Conservation (phyloP, 306 rosid species). For the Astragalus glycyphyllos region DNA sequence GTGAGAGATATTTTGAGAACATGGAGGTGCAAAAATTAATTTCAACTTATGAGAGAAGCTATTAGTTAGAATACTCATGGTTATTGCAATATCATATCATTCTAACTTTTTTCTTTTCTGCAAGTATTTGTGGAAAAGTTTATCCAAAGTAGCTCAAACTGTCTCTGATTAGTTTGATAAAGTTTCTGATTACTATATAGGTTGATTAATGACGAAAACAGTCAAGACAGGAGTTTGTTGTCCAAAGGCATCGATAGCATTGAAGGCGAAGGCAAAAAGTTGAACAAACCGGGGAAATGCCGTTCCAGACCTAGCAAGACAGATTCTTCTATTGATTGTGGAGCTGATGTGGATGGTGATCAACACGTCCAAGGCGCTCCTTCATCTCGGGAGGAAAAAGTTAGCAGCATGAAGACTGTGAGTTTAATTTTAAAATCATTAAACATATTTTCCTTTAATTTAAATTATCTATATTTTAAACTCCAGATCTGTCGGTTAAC, state of each 20-base stretch:
- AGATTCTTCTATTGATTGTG: conserved; percentile 74
- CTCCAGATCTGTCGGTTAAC: not conserved
- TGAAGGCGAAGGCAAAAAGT: conserved; percentile 73
- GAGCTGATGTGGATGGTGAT: conserved; percentile 82
- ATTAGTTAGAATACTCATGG: no score
- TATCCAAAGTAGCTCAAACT: no score
- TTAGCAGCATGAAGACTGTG: conserved; percentile 97
- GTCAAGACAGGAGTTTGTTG: conserved; percentile 63
- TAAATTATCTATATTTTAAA: conserved; percentile 25
- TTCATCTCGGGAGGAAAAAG: conserved; percentile 92
- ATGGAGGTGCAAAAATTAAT: no score
- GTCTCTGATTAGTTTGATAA: no score
- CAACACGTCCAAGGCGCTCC: conserved; percentile 80
- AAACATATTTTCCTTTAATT: not conserved
- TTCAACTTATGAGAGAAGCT: no score
- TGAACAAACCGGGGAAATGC: conserved; percentile 66
- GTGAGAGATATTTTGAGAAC: no score
- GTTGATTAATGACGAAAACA: conserved; percentile 61
- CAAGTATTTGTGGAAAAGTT: no score
- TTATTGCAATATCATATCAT: no score
- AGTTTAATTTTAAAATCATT: conserved; percentile 43
- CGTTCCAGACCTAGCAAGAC: conserved; percentile 76
- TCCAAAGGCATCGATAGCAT: conserved; percentile 59
- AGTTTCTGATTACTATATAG: conserved; percentile 45
- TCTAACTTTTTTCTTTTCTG: no score